Base-by-base conservation (phyloP, 306 rosid genomes). In the Cucurbita ficifolia region DNA sequence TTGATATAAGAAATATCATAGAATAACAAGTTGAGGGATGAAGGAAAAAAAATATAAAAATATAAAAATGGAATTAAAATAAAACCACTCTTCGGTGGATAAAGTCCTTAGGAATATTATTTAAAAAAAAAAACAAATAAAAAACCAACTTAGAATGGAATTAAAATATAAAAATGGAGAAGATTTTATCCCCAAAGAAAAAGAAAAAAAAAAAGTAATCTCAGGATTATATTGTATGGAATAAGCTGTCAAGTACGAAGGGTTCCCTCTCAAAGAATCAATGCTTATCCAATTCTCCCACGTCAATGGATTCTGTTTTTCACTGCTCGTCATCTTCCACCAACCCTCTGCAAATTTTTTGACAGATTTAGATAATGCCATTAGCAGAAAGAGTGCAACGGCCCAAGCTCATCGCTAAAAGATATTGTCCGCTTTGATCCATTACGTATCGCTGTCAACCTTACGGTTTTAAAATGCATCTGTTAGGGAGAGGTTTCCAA, bases 171-270 rank as follows among this genome's bases (percentile, higher is more conserved):
- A 8, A 19, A 5, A 42, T 2, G 8, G 33, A 13, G 51, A 40
- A 16, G 45, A 16, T 60, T 65, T 40, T 65, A 67, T 21, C 72
- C 72, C 52, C 53, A 67, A 65, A 3, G 3, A 40, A 18, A 67
- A 45, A 67, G 52, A 67, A 67, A 67, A 43, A 67, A 11, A 3
- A 45, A 24, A 68, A 46, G 13, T 49, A 49, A 49, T 49, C 53
- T 68, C 55, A 45, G 13, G 54, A 69, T 69, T 69, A 69, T 69
- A 69, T 69, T 69, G 43, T 21, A 69, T 33, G 73, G 73, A 69
- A 69, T 69, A 69, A 69, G 14, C 19, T 69, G 54, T 46, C 43
- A 22, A 48, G 73, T 46, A 69, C 73, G 43, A 69, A 19, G 35
- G 13, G 35, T 7, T 67, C 42, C 21, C 72, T 65, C 53, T 43